Base-by-base conservation (phyloP, 345 rosid species). In the Brassica juncea region DNA sequence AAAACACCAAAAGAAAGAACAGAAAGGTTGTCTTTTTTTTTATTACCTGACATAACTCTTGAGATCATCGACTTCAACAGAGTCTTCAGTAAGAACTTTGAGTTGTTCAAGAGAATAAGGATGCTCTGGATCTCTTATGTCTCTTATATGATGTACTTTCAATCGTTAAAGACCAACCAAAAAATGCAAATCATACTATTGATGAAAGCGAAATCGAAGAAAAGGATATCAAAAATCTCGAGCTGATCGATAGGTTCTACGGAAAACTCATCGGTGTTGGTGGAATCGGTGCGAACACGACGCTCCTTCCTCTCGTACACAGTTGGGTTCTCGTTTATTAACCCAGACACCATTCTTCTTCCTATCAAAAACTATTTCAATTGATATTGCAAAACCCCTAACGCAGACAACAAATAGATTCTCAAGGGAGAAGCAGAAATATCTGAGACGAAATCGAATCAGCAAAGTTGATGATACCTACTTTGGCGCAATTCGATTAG, bases 41-140 rank as follows among this genome's bases (percentile, higher is more conserved):
- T 0, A 37, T 21, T 72, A 93, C 97, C 97, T 90, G 55, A 93
- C 95, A 76, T 88, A 78, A 76, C 95, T 89, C 10, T 61, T 85
- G 3, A 52, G 75, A 52, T 93, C 90, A 86, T 92, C 90, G 2
- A 93, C 89, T 84, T 93, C 97, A 66, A 96, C 81, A 15, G 97
- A 97, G 62, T 96, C 98, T 81, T 96, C 98, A 2, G 94, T 83
- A 60, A 96, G 74, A 12, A 96, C 99, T 79, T 89, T 96, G 25
- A 96, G 98, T 82, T 96, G 95, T 83, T 96, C 99, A 77, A 96
- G 80, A 62, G 99, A 88, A 73, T 90, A 88, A 37, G 99, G 99
- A 82, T 93, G 97, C 83, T 96, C 98, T 55, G 98, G 98, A 82
- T 93, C 98, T 82, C 90, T 96, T 65, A 96, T 93, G 82, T 92